Evolutionary conservation across 768 basidiomycete species (phyloP).

Genomic region (Chalciporus pseudorubinellus): DNA sequence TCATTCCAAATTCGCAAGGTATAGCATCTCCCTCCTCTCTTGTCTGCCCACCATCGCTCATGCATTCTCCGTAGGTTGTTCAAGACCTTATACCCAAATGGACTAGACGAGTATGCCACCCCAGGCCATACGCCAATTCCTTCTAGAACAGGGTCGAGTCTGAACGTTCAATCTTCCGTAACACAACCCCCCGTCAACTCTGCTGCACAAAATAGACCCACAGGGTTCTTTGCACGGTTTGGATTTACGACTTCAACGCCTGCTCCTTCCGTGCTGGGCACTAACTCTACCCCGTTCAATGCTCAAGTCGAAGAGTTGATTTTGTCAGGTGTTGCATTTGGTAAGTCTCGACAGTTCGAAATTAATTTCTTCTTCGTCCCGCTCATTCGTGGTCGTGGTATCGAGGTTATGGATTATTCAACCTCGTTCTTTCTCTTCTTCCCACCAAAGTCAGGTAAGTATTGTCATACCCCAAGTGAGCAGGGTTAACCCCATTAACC

Average conservation of each 20-base stretch:
- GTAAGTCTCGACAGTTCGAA: slow-evolving; percentile 33
- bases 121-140: slow-evolving; percentile 34
- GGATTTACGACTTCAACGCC: slow-evolving; percentile 13
- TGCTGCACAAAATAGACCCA: slow-evolving; percentile 15
- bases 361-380: neutral
- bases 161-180: slow-evolving; percentile 13
- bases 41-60: slow-evolving; percentile 1
- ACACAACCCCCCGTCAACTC: slow-evolving; percentile 18
- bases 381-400: neutral
- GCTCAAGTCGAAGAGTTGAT: slow-evolving; percentile 72
- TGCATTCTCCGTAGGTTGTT: slow-evolving; percentile 46
- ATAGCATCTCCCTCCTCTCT: slow-evolving; percentile 4
- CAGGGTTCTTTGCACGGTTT: slow-evolving; percentile 42
- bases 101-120: slow-evolving; percentile 46
- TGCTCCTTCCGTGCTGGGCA: slow-evolving; percentile 13
- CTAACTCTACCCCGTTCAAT: slow-evolving; percentile 33
- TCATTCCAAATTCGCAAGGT: slow-evolving; percentile 76
- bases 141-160: slow-evolving; percentile 36
- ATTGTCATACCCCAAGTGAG: neutral
- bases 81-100: slow-evolving; percentile 64
- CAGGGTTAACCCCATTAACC: neutral
- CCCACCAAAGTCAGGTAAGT: slow-evolving; percentile 68
- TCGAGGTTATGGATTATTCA: slow-evolving; percentile 64
- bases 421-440: slow-evolving; percentile 73
- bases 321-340: slow-evolving; percentile 75